Percentiles rank a stretch among this genome's conserved stretches.
These are phyloP conservation scores for Tephrocybe rancida DNA, from an alignment of 768 basidiomycete genomes.

Conservation along the genomic window DNA sequence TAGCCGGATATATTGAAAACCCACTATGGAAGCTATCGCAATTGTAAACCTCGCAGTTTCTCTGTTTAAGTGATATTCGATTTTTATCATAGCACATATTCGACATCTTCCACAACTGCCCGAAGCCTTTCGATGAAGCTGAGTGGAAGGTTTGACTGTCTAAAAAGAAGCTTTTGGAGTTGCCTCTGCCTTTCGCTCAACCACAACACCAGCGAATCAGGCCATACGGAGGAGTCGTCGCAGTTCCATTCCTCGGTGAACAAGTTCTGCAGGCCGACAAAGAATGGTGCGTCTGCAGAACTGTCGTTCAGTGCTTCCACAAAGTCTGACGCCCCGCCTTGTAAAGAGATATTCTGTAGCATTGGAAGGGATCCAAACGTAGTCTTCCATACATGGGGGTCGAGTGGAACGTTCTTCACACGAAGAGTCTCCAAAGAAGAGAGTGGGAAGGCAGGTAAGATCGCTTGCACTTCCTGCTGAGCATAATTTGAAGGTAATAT, in stretches of 20 bases:
- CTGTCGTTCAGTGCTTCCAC: not conserved
- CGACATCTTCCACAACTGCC: too few species aligned
- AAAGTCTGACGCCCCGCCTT: not conserved
- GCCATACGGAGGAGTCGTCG: not conserved
- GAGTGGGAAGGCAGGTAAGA: not conserved
- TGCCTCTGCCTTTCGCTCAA: too few species aligned
- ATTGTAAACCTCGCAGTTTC: too few species aligned
- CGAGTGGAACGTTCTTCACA: not conserved
- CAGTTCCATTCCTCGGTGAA: not conserved
- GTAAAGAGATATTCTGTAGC: not conserved
- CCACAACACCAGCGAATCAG: too few species aligned
- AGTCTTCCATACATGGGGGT: not conserved
- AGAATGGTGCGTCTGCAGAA: not conserved
- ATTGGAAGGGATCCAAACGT: not conserved
- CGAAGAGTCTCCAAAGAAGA: not conserved
- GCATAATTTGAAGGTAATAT: not conserved
- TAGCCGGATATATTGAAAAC: too few species aligned
- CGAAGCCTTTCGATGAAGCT: too few species aligned
- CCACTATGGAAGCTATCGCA: too few species aligned
- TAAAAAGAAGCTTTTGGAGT: too few species aligned
- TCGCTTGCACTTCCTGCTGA: not conserved
- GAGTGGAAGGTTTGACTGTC: too few species aligned
- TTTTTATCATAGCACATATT: too few species aligned
- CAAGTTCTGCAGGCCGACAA: not conserved
- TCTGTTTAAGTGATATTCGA: too few species aligned